Conservation (phyloP, 2,329 filamentous ascomycete species). For the Coleophoma eucalyptorum region DNA sequence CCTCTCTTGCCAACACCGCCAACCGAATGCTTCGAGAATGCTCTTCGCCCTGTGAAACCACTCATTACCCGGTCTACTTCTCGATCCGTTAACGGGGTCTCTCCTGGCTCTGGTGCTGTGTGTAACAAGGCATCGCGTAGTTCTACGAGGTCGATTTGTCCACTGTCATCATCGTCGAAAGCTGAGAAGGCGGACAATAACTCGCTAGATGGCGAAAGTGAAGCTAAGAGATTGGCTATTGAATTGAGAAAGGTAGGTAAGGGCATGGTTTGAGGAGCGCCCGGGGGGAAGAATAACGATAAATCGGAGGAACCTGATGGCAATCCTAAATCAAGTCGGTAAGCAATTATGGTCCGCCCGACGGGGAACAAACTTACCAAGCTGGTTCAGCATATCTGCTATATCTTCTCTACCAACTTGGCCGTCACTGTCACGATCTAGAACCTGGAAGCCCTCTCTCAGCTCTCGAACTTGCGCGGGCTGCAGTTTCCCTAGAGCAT, state of each 20-base stretch:
- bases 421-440: conserved; percentile 87
- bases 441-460: conserved; percentile 88
- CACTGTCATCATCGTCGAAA: conserved; percentile 93
- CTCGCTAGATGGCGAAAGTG: conserved; percentile 74
- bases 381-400: conserved; percentile 79
- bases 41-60: conserved; percentile 79
- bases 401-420: conserved; percentile 79
- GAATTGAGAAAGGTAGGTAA: conserved; percentile 84
- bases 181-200: conserved; percentile 87
- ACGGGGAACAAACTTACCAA: conserved; percentile 49
- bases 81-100: conserved; percentile 56
- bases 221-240: conserved; percentile 68
- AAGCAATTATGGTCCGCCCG: no score
- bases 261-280: conserved; percentile 67
- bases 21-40: conserved; percentile 62
- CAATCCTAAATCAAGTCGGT: conserved; percentile 50
- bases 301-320: conserved; percentile 68
- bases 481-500: conserved; percentile 68
- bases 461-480: conserved; percentile 81
- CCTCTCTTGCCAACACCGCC: conserved; percentile 58
- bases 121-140: conserved; percentile 79
- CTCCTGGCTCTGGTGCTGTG: conserved; percentile 73
- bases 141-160: conserved; percentile 82
- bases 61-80: conserved; percentile 87
- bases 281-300: conserved; percentile 78